Evolutionary conservation across 1,139 yeast genomes (phyloP).

Genomic region (Fermentozyma sake): DNA sequence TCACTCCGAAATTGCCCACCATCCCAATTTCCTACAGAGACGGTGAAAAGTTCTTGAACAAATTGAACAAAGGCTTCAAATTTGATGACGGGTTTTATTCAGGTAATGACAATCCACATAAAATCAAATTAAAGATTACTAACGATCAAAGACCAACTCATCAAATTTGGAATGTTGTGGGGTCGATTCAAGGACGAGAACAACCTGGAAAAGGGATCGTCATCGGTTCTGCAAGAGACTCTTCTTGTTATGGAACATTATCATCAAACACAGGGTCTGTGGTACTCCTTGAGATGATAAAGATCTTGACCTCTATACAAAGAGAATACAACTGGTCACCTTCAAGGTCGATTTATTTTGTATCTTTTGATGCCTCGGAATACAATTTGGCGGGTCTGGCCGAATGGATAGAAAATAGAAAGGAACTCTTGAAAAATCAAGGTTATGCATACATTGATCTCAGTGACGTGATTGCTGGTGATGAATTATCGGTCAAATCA

Average conservation of each 20-base stretch:
- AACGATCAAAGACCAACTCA: constrained; percentile 58
- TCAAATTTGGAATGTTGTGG: constrained; percentile 74
- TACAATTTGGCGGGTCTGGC: constrained; percentile 84
- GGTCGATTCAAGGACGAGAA: constrained; percentile 75
- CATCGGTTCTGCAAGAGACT: constrained; percentile 82
- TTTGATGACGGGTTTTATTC: constrained; percentile 28
- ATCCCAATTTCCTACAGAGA: constrained; percentile 75
- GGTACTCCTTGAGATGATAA: constrained; percentile 64
- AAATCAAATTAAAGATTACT: constrained; percentile 35
- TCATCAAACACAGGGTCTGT: constrained; percentile 76
- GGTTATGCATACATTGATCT: constrained; percentile 76
- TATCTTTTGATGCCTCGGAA: constrained; percentile 81
- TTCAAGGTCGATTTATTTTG: constrained; percentile 73
- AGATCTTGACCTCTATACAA: constrained; percentile 64
- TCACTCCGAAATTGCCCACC: constrained; percentile 69
- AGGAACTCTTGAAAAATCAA: constrained; percentile 50
- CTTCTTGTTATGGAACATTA: constrained; percentile 71
- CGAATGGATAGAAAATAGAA: constrained; percentile 66
- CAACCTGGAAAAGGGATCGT: constrained; percentile 70
- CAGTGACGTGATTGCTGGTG: constrained; percentile 68
- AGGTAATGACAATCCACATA: constrained; percentile 17
- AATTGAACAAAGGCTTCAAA: constrained; percentile 44
- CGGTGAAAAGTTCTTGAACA: constrained; percentile 46
- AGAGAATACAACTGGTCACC: constrained; percentile 77
- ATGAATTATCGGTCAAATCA: constrained; percentile 51